phyloP scores from a whole-genome alignment of 768 basidiomycete genomes.

The Leccinum broughii region DNA sequence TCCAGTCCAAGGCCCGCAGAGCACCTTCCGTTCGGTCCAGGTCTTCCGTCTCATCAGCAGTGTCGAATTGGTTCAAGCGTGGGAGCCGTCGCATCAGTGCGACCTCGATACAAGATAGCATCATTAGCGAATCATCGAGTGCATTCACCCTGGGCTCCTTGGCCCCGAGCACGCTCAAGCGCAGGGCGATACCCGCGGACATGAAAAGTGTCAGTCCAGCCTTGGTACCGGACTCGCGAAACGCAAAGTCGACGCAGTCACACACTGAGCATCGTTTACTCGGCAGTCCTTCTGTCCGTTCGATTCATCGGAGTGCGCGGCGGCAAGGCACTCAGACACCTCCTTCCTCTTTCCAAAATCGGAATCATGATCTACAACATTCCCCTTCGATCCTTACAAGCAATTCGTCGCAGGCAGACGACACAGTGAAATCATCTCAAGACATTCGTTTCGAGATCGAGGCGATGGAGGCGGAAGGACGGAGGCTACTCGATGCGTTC shows the following conservation, averaged over 20 bases:
- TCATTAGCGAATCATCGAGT: slow-evolving; percentile 45
- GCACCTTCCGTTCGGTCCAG: slow-evolving; percentile 56
- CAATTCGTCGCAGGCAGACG: slow-evolving; percentile 51
- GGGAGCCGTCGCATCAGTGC: slow-evolving; percentile 38
- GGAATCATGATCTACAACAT: slow-evolving; percentile 38
- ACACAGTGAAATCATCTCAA: slow-evolving; percentile 56
- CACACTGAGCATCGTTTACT: slow-evolving; percentile 27
- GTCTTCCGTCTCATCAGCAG: slow-evolving; percentile 50
- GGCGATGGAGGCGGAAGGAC: slow-evolving; percentile 68
- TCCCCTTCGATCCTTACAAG: slow-evolving; percentile 32
- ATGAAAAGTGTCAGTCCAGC: slow-evolving; percentile 32
- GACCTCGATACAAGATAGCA: slow-evolving; percentile 45
- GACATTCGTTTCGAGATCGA: slow-evolving; percentile 68
- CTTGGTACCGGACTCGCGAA: slow-evolving; percentile 38
- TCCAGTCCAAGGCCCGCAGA: slow-evolving; percentile 37
- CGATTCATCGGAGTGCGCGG: slow-evolving; percentile 46
- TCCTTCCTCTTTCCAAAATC: slow-evolving; percentile 54
- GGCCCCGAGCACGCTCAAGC: slow-evolving; percentile 37
- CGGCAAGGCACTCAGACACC: slow-evolving; percentile 45
- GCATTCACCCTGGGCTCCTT: slow-evolving; percentile 33
- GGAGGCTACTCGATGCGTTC: slow-evolving; percentile 74
- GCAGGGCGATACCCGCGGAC: slow-evolving; percentile 46
- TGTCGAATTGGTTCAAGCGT: slow-evolving; percentile 54
- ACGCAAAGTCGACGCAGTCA: slow-evolving; percentile 46
- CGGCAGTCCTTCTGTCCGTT: slow-evolving; percentile 37